Conservation (phyloP, 768 basidiomycete species). For the Lentinula guzmanii region DNA sequence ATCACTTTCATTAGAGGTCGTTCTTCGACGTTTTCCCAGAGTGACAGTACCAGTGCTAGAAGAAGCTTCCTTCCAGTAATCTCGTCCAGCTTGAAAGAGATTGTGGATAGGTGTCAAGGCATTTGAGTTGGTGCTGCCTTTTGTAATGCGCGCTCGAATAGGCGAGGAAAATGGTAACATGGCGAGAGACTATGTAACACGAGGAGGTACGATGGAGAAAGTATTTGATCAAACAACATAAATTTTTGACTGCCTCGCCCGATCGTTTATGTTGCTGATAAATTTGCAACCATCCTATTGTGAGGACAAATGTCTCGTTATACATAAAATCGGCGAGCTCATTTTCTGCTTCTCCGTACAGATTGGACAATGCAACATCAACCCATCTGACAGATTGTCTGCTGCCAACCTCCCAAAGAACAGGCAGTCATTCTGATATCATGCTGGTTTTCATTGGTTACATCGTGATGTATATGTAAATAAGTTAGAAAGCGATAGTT, state of each 20-base stretch:
- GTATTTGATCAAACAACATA: not conserved
- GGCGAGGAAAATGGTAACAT: not conserved
- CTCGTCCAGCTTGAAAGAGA: not conserved
- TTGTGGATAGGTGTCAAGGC: not conserved
- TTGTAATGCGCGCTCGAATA: not conserved
- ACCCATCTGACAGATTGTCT: too few species aligned
- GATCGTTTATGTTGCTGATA: too few species aligned
- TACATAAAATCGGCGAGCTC: too few species aligned
- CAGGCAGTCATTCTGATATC: too few species aligned
- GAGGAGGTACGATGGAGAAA: not conserved
- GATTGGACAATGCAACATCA: too few species aligned
- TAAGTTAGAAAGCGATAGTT: too few species aligned
- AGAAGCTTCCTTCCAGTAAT: not conserved
- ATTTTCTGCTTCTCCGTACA: too few species aligned
- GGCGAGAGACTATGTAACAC: not conserved
- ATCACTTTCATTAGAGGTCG: not conserved
- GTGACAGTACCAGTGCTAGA: not conserved
- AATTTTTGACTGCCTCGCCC: not conserved
- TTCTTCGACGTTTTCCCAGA: conserved; percentile 1
- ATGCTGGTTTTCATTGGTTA: too few species aligned
- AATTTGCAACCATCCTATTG: too few species aligned
- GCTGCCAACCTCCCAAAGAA: too few species aligned
- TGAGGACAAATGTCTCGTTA: too few species aligned
- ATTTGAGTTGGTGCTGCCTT: not conserved
- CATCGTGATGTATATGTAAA: too few species aligned